phyloP scores from a whole-genome alignment of 805 yeast species.

The Ogataea siamensis region DNA sequence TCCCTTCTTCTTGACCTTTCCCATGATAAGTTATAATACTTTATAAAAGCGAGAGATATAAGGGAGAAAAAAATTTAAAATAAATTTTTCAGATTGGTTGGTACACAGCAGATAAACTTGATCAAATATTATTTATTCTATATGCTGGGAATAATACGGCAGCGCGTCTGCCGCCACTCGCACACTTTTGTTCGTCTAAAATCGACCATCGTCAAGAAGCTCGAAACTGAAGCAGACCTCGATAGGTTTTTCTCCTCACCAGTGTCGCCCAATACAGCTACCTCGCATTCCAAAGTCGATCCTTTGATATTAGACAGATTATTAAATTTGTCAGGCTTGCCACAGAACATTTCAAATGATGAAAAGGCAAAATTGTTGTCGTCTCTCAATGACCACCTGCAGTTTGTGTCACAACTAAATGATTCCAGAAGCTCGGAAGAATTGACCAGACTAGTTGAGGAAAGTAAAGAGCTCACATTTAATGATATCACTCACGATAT shows the following conservation, averaged over 20 bases:
- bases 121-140: background rate
- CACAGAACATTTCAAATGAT: slow-evolving; percentile 27
- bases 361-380: slow-evolving; percentile 33
- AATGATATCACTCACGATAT: slow-evolving; percentile 33
- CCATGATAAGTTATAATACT: slow-evolving; percentile 34
- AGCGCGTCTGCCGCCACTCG: no score
- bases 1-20: slow-evolving; percentile 78
- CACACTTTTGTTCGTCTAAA: background rate
- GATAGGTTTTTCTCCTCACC: slow-evolving; percentile 14
- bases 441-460: slow-evolving; percentile 28
- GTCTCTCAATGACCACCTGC: slow-evolving; percentile 46
- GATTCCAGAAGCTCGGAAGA: slow-evolving; percentile 26
- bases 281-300: slow-evolving; percentile 12
- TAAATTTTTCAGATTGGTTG: slow-evolving; percentile 16
- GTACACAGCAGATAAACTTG: slow-evolving; percentile 10
- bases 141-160: background rate
- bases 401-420: slow-evolving; percentile 46
- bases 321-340: slow-evolving; percentile 49
- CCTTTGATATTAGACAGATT: slow-evolving; percentile 31
- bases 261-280: background rate
- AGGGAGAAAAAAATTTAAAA: slow-evolving; percentile 16
- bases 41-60: slow-evolving; percentile 1
- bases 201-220: background rate
- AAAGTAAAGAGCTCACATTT: slow-evolving; percentile 26
- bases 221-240: slow-evolving; percentile 12